Conservation (phyloP, 371 early-diverging fungal genomes). For the Rhizopus sp. region DNA sequence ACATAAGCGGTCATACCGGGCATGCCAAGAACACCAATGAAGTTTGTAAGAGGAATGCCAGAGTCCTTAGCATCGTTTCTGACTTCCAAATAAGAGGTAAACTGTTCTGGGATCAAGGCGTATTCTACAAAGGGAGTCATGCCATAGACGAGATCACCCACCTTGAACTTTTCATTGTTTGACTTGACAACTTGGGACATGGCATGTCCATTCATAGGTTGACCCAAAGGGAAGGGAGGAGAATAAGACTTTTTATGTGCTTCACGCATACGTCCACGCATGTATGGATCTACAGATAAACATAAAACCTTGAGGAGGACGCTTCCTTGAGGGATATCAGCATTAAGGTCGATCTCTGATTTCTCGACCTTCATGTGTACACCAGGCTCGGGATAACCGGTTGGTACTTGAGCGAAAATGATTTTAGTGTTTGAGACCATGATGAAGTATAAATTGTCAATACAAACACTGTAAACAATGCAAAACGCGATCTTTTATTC, state of each 20-base stretch:
- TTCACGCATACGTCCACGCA: constrained; percentile 68
- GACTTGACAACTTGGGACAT: constrained; percentile 62
- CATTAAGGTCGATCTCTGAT: constrained; percentile 43
- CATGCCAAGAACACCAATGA: constrained; percentile 57
- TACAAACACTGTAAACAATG: too few relatives aligned
- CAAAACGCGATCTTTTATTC: too few relatives aligned
- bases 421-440: constrained; percentile 38
- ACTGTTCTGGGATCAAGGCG: constrained; percentile 28
- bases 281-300: constrained; percentile 47
- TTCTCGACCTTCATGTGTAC: constrained; percentile 54
- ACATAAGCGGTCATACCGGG: constrained; percentile 50
- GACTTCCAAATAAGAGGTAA: constrained; percentile 23
- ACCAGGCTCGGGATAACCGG: constrained; percentile 39
- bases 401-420: constrained; percentile 47
- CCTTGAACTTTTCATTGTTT: constrained; percentile 49
- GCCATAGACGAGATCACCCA: constrained; percentile 59
- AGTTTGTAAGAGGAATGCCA: constrained; percentile 46
- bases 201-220: constrained; percentile 55
- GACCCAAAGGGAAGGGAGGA: constrained; percentile 53
- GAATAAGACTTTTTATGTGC: constrained; percentile 43
- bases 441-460: not conserved
- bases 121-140: constrained; percentile 49
- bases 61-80: constrained; percentile 38
- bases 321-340: constrained; percentile 51
- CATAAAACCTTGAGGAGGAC: constrained; percentile 49